A percentile compares a stretch with the other conserved stretches of the same genome.
phyloP scores from a whole-genome alignment of 371 early-diverging fungal species.

The Dichotomocladium elegans region DNA sequence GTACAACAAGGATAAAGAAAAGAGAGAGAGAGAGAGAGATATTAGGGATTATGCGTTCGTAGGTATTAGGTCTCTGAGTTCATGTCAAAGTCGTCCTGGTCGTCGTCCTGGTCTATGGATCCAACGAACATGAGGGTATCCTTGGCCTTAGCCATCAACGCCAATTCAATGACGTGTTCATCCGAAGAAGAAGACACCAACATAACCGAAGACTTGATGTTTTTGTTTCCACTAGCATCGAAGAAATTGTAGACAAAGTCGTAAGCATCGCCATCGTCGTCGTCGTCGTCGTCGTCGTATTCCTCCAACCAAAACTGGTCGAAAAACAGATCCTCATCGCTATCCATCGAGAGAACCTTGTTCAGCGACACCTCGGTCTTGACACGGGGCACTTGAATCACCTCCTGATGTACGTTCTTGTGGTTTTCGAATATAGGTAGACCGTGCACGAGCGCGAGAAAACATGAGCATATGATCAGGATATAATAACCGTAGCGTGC shows the following conservation, averaged over 20 bases:
- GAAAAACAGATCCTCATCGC: neutral
- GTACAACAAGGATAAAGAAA: no score
- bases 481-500: neutral
- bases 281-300: neutral
- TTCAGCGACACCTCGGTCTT: no score
- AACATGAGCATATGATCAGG: neutral
- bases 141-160: neutral
- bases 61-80: no score
- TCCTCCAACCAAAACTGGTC: neutral
- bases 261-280: neutral
- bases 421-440: neutral
- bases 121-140: neutral
- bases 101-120: neutral
- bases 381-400: no score
- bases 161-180: slow-evolving; percentile 5
- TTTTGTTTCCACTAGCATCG: neutral
- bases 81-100: neutral
- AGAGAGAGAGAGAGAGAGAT: no score
- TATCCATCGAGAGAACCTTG: neutral
- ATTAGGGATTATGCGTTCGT: no score
- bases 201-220: neutral
- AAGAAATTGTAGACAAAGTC: neutral
- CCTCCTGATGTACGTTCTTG: neutral
- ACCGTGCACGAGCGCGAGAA: neutral
- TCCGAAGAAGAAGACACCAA: slow-evolving; percentile 2